Base-by-base conservation (phyloP, 306 rosid genomes). In the Prunus mongolica region DNA sequence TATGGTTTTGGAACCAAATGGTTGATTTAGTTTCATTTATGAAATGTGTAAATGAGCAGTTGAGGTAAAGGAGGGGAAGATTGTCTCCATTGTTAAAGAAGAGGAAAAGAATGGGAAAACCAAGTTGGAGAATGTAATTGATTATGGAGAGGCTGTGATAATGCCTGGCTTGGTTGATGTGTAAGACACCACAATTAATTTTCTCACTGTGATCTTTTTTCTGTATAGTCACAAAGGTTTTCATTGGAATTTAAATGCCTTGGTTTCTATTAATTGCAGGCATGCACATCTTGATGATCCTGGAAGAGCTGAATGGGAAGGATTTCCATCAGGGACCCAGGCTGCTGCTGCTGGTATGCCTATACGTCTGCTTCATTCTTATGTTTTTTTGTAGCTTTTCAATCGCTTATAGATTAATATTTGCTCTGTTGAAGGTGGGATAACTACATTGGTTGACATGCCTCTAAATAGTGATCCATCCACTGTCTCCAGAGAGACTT, bases 251-350 rank as follows among this genome's bases (percentile, higher is more conserved):
- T 58, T 55, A 54, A 15, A 54, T 71, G 15, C 66, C 44, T 24
- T 60, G 62, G 54, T n/a, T 75, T 61, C 64, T 72, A 62, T 54
- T 81, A 60, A 19, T 62, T 81, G 67, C 86, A 95, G 98, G 84
- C 98, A 95, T 55, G 89, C 87, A 47, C 98, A 95, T 86, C 96
- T 95, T 74, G 92, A 95, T 70, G 98, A 95, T 71, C 98, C 98
- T 3, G 98, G 98, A 72, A 88, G 97, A 85, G 65, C 87, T 66
- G 96, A 92, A 19, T 92, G 98, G 98, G 98, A 95, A 81, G 98
- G 97, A 73, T 95, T 95, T 90, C 88, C 83, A 55, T 88, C 96
- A 0, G 97, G 98, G 63, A 95, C 97, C 46, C 84, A 78, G 86
- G 98, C 98, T 72, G 98, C 98, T 32, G 98, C 97, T 77, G 98